phyloP scores from a whole-genome alignment of 2,329 filamentous ascomycete species.

The Akanthomyces muscarius region DNA sequence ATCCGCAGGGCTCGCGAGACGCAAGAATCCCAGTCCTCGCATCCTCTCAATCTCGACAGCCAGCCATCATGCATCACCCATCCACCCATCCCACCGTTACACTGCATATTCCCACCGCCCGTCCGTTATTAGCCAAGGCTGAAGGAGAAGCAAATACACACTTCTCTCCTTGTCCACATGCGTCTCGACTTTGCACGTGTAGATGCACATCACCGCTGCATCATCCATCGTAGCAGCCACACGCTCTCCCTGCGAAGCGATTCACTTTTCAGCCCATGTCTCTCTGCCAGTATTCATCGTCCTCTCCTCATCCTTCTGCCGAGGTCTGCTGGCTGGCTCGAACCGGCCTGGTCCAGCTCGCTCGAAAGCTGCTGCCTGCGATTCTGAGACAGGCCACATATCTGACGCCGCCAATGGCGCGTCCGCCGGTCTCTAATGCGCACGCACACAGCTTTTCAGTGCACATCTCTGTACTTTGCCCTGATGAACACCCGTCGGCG shows the following conservation, averaged over 20 bases:
- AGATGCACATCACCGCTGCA: not conserved
- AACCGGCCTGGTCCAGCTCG: not conserved
- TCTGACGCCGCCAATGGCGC: not conserved
- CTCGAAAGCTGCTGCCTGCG: not conserved
- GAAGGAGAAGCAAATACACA: not conserved
- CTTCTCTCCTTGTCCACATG: not conserved
- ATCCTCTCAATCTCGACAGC: not conserved
- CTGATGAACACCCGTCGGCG: not conserved
- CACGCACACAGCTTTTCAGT: not conserved
- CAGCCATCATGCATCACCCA: not conserved
- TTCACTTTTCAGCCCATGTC: not conserved
- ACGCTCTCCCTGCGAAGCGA: not conserved
- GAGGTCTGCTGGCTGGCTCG: not conserved
- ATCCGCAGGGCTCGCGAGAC: not conserved
- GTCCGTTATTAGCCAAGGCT: not conserved
- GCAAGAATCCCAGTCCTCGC: not conserved
- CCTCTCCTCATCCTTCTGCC: not conserved
- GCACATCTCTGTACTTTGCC: not conserved
- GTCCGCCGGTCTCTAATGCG: not conserved
- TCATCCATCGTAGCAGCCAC: not conserved
- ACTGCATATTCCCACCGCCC: not conserved
- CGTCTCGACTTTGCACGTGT: not conserved
- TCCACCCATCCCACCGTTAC: not conserved
- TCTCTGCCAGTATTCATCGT: not conserved
- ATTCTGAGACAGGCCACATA: not conserved